These are phyloP conservation scores for barley (Hordeum vulgare) DNA, from an alignment of 176 grass and related monocot genomes.

Conservation along the genomic window DNA sequence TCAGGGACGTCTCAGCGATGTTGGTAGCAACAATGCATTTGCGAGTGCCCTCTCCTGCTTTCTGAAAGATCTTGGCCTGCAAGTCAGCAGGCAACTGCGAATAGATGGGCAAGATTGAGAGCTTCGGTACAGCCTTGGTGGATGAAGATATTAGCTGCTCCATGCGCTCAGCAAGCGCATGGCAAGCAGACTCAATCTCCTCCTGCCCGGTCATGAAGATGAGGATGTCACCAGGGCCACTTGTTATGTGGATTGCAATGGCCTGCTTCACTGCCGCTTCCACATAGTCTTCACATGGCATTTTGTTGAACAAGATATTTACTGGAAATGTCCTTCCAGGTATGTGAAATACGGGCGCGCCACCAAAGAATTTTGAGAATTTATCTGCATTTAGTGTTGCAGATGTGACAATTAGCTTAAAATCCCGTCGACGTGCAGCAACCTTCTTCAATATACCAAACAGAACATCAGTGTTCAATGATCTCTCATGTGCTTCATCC, in stretches of 20 bases:
- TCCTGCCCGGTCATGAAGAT: conserved; percentile 98
- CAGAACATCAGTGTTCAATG: conserved; percentile 63
- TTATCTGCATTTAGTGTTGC: conserved; percentile 90
- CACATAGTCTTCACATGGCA: conserved; percentile 89
- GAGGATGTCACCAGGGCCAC: conserved; percentile 72
- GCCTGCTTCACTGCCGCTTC: conserved; percentile 89
- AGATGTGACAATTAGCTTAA: conserved; percentile 80
- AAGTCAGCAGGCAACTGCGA: conserved; percentile 86
- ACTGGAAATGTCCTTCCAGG: conserved; percentile 89
- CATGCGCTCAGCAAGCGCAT: conserved; percentile 83
- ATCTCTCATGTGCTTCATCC: conserved; percentile 95
- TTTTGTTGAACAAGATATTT: conserved; percentile 87
- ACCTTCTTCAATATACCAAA: conserved; percentile 84
- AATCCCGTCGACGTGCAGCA: conserved; percentile 54
- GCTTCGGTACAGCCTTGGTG: conserved; percentile 61
- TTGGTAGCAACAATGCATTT: conserved; percentile 96
- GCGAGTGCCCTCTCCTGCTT: conserved; percentile 80
- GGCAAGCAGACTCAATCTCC: conserved; percentile 88
- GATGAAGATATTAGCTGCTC: conserved; percentile 71
- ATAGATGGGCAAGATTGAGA: conserved; percentile 81
- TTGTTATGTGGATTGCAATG: conserved; percentile 86
- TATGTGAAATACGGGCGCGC: conserved; percentile 70
- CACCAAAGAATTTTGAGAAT: conserved; percentile 95
- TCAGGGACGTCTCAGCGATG: conserved; percentile 91
- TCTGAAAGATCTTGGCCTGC: conserved; percentile 94